Percentiles rank a stretch among this genome's conserved stretches.
Conservation (phyloP, 495 filamentous ascomycete genomes). For the Penicillium bialowiezense region DNA sequence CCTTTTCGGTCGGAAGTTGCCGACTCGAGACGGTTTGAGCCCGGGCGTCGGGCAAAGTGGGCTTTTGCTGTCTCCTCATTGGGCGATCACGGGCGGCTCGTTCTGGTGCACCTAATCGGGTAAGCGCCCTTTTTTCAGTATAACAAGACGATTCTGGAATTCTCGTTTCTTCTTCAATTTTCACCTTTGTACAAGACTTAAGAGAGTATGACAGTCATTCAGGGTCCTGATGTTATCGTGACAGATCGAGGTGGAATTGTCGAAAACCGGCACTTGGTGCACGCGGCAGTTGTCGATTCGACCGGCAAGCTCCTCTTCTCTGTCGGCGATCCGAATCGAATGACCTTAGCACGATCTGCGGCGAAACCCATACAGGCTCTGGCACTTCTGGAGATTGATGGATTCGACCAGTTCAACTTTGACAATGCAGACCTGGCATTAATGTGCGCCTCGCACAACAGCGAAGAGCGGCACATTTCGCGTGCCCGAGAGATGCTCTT, state of each 20-base stretch:
- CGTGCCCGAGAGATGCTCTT: slow-evolving; percentile 33
- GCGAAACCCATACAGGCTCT: slow-evolving; percentile 43
- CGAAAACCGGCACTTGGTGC: slow-evolving; percentile 38
- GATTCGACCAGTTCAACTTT: slow-evolving; percentile 27
- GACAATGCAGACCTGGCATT: slow-evolving; percentile 38
- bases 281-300: slow-evolving; percentile 34
- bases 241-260: slow-evolving; percentile 18
- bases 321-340: slow-evolving; percentile 34
- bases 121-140: background rate
- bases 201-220: background rate
- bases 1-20: too few species aligned
- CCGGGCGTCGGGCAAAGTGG: too few species aligned
- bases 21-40: too few species aligned
- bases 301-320: slow-evolving; percentile 29
- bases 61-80: background rate
- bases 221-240: background rate
- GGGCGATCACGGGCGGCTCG: background rate
- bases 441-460: slow-evolving; percentile 46
- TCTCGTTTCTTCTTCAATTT: background rate
- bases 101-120: background rate
- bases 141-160: background rate
- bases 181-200: background rate
- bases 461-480: slow-evolving; percentile 35
- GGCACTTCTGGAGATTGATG: slow-evolving; percentile 32
- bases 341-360: slow-evolving; percentile 39